Evolutionary conservation across 164 flowering plant genomes (phyloP), one percentile per base, ranked within the genome.

Genomic region (Magnolia officinalis): DNA sequence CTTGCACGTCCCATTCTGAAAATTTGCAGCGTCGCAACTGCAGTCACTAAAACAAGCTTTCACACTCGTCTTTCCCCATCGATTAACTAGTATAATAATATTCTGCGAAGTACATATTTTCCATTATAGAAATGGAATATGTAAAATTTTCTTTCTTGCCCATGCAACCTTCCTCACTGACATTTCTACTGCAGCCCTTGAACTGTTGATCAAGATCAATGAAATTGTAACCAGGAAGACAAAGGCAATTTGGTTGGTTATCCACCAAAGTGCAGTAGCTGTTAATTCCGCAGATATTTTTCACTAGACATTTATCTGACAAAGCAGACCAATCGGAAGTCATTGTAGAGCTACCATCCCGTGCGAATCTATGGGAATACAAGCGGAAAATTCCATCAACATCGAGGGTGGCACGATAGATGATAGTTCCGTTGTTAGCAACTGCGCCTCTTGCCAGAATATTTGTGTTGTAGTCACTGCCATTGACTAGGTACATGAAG

Each of bases 11-110:
- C 67, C 45, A 2, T 73, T 64, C 2, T 61, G 50, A 51, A 67
- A 78, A 2, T 78, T 8, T 0, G 85, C 84, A 7, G 81, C 87
- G n/a, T 74, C 82, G 66, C 87, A 85, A 58, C 73, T 79, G 50
- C 87, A 79, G 45, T 85, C 82, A 52, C 86, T 82, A 10, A 78
- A 11, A 50, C 88, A 87, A 59, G 82, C 88, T 0, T 31, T 76
- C 19, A 79, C 90, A 87, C 19, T 82, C 59, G 8, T 72, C 18
- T 9, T 86, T 67, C 78, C 5, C 9, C 68, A 61, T 69, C 59
- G 83, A 2, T 79, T 8, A 79, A 75, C 1, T 50, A 1, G 67
- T 70, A 55, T 14, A 4, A 8, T 16, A 63, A 81, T 23, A 80
- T 82, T 37, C 72, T 51, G 1, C 79, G 50, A 0, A 82, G 82